Evolutionary conservation across 2,329 filamentous ascomycete species (phyloP).

Genomic region (Penicillium digitatum): DNA sequence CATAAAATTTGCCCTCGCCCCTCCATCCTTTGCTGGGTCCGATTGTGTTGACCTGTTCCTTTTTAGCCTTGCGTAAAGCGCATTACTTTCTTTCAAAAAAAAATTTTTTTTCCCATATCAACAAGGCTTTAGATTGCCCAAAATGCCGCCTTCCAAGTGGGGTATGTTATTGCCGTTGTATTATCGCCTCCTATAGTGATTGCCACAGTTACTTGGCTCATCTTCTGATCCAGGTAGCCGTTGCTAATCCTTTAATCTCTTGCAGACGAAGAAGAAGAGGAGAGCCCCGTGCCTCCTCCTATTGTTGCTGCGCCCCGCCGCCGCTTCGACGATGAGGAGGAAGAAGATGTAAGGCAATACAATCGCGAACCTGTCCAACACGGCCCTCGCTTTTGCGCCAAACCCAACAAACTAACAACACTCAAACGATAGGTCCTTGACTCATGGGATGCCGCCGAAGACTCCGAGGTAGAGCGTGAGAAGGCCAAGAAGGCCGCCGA

Average conservation of each 20-base stretch:
- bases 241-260: slow-evolving; percentile 10
- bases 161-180: slow-evolving; percentile 39
- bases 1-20: slow-evolving; percentile 29
- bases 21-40: slow-evolving; percentile 20
- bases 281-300: slow-evolving; percentile 47
- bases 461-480: slow-evolving; percentile 93
- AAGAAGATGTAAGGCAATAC: slow-evolving; percentile 64
- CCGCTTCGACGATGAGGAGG: slow-evolving; percentile 93
- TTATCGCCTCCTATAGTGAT: slow-evolving; percentile 2
- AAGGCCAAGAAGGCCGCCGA: slow-evolving; percentile 85
- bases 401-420: neutral
- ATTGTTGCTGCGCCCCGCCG: slow-evolving; percentile 49
- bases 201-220: slow-evolving; percentile 2
- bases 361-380: neutral
- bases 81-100: slow-evolving; percentile 10
- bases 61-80: slow-evolving; percentile 13
- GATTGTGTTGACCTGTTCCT: slow-evolving; percentile 11
- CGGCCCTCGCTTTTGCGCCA: neutral
- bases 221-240: neutral
- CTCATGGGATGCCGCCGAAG: slow-evolving; percentile 93
- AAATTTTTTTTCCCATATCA: slow-evolving; percentile 8
- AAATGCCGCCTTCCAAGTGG: slow-evolving; percentile 50
- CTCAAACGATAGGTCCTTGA: slow-evolving; percentile 68
- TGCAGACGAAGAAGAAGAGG: slow-evolving; percentile 46
- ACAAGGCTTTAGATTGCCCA: slow-evolving; percentile 17